Evolutionary conservation across 768 basidiomycete genomes (phyloP).

Genomic region (Cystofilobasidium capitatum): DNA sequence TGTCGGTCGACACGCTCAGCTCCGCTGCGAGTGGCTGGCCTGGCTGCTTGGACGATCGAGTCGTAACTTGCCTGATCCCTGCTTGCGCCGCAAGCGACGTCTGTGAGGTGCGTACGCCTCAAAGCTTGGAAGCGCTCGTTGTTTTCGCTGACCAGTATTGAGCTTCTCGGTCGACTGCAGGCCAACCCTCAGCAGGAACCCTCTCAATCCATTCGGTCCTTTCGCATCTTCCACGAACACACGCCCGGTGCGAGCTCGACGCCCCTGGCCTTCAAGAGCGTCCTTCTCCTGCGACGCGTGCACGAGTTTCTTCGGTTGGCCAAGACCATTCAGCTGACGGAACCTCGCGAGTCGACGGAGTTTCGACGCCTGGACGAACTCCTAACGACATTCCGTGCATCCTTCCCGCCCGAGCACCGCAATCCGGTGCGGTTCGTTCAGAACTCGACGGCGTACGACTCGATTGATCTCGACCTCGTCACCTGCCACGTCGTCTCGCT

Average conservation of each 20-base stretch:
- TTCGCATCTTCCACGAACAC: conserved; percentile 52
- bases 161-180: not conserved
- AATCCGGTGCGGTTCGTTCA: conserved; percentile 45
- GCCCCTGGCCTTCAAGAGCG: conserved; percentile 51
- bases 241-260: conserved; percentile 62
- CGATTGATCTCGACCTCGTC: conserved; percentile 52
- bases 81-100: conserved; percentile 48
- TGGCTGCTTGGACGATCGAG: conserved; percentile 59
- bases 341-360: conserved; percentile 53
- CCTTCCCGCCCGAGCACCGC: conserved; percentile 15
- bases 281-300: conserved; percentile 39
- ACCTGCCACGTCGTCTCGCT: conserved; percentile 38
- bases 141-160: not conserved
- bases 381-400: conserved; percentile 45
- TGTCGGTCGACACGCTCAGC: conserved; percentile 57
- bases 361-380: conserved; percentile 57
- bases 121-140: conserved; percentile 53
- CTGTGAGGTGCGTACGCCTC: conserved; percentile 59
- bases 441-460: conserved; percentile 47
- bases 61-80: conserved; percentile 62
- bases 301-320: conserved; percentile 55
- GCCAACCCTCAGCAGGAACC: not conserved
- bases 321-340: conserved; percentile 42
- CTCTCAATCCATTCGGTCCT: conserved; percentile 28
- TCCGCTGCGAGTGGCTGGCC: conserved; percentile 65